Percentiles rank a stretch among this genome's conserved stretches.
These are phyloP conservation scores for Astrothelium subdiscretum DNA, from an alignment of 495 filamentous ascomycete species.

Conservation along the genomic window DNA sequence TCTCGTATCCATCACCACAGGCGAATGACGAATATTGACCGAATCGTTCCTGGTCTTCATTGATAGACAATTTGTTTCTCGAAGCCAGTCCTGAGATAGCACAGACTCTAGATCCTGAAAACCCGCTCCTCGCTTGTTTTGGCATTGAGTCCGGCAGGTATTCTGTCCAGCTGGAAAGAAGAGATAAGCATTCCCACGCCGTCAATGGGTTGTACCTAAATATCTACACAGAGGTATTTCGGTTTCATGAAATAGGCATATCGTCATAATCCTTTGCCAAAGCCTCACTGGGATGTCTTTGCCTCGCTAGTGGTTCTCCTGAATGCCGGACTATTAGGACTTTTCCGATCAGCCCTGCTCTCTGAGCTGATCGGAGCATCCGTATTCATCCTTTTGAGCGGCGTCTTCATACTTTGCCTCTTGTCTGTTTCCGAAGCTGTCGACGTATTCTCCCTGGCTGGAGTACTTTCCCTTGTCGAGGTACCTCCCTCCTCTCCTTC, in stretches of 20 bases:
- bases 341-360: not conserved
- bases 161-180: no score
- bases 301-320: not conserved
- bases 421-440: not conserved
- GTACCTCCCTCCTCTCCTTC: not conserved
- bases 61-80: no score
- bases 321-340: not conserved
- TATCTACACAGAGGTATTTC: not conserved
- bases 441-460: not conserved
- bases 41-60: no score
- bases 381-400: not conserved
- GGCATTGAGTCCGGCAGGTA: no score
- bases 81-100: no score
- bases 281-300: not conserved
- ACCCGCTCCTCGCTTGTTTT: no score
- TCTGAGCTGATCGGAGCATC: not conserved
- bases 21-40: no score
- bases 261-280: not conserved
- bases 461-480: not conserved
- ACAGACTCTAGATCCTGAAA: no score
- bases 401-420: not conserved
- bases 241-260: not conserved
- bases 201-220: not conserved
- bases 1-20: no score
- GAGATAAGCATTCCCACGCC: no score